Evolutionary conservation across 2,329 filamentous ascomycete species (phyloP), one percentile per base, ranked within the genome.

Genomic region (Pseudocercospora musae): DNA sequence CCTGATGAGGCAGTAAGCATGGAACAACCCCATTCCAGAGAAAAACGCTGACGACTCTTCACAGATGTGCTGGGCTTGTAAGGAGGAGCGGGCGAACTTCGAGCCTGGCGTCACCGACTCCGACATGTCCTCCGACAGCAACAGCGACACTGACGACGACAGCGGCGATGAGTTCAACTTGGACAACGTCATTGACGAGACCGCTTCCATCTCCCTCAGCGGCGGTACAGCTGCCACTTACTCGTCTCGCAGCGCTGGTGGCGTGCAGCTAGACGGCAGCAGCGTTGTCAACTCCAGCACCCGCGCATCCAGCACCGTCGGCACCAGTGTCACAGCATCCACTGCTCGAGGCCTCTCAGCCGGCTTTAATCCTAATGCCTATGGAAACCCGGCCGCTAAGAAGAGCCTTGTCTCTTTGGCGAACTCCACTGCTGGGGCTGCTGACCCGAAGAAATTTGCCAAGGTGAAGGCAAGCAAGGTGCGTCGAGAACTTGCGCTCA

Each of bases 1-100:
- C 66, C 59, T 2, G 71, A 73, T 27, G 46, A 63, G 20, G 68
- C 71, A 9, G 70, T 71, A 59, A 42, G 69, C 40, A 29, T 1
- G 31, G 18, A 15, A 23, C 40, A 11, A n/a, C 29, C 4, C 7
- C 18, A 9, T 23, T 50, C 1, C 1, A 21, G 44, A 27, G 11
- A 20, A 18, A 31, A 29, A 0, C 7, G 23, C 8, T 58, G 40
- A 56, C 64, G 33, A 60, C 48, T 4, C n/a, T 3, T 21, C 23
- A 10, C 53, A 71, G 70, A 59, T 66, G 27, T 72, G 71, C 60
- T 64, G 46, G 54, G 29, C 27, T 18, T 71, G 71, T 65, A 60
- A 65, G 37, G 33, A 68, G 25, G 55, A 62, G 31, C 62, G 62
- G 9, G 42, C 29, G 18, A 64, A 67, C 46, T 58, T 57, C 44